Base-by-base conservation (phyloP, 2,329 filamentous ascomycete species). In the Fusarium austroafricanum region DNA sequence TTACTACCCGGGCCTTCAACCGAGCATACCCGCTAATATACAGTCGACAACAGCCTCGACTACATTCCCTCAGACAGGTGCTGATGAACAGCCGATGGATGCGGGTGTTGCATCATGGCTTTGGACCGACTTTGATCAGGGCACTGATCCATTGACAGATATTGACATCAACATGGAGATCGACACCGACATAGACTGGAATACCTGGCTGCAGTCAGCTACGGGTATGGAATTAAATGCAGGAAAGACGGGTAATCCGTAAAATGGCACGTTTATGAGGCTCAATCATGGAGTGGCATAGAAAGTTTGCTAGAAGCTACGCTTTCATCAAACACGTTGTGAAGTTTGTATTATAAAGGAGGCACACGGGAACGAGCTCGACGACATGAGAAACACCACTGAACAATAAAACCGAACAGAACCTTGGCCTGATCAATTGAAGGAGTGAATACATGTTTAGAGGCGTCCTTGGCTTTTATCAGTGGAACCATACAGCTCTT, bases 191-290 rank as follows among this genome's bases (percentile, higher is more conserved):
- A 63, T 80, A 2, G 71, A 81, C 47, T 81, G 79, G 79, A 74
- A 78, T 31, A 68, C 67, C 12, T 81, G 79, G 79, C 52, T 81
- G 5, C 71, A 76, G 33, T 77, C 75, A 17, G 77, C 76, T 3
- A 68, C 68, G 14, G 71, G 61, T 1, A 74, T 78, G 70, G 77
- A 79, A n/a, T n/a, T 64, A 11, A 60, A 59, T 10, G 4, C 14
- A 7, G 59, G 40, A 20, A 59, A 26, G 10, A 9, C 5, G 18
- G 31, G 6, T 2, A 2, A 8, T 3, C n/a, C 20, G 4, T 64
- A 35, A n/a, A 8, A 33, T 33, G 5, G 14, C 31, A 15, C 12
- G 12, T 14, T 33, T 33, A 8, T 15, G 7, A 26, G 26, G 9
- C 23, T 8, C 23, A 5, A 26, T 26, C 8, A 26, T 26, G 23